Evolutionary conservation across 106 monocot species (phyloP).

Genomic region (Dendrobium huoshanense): DNA sequence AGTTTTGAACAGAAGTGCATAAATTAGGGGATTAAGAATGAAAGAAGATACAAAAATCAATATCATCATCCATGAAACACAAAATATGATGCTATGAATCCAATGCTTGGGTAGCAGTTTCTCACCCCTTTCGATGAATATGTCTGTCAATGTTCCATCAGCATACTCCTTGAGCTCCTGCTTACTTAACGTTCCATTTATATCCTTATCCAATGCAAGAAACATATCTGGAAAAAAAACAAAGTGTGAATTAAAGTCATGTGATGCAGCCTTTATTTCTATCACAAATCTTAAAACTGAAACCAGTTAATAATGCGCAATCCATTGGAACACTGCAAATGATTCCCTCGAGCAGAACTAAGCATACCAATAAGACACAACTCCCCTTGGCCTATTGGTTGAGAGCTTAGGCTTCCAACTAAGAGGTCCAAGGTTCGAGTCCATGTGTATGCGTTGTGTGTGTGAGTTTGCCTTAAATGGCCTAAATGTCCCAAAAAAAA

Average conservation of each 20-base stretch:
- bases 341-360: neutral
- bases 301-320: neutral
- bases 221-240: conserved; percentile 84
- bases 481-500: too few relatives aligned
- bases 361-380: neutral
- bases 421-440: too few relatives aligned
- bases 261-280: neutral
- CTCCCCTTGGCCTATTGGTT: too few relatives aligned
- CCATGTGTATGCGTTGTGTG: too few relatives aligned
- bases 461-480: too few relatives aligned
- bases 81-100: neutral
- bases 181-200: conserved; percentile 90
- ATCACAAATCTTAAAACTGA: neutral
- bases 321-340: neutral
- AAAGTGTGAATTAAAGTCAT: neutral
- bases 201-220: conserved; percentile 93
- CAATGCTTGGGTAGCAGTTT: neutral
- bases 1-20: neutral
- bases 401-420: too few relatives aligned
- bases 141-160: conserved; percentile 96
- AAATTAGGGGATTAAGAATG: neutral
- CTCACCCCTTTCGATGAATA: conserved; percentile 94
- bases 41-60: neutral
- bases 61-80: conserved; percentile 7
- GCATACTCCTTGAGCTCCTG: conserved; percentile 99